Base-by-base conservation (phyloP, 2,329 filamentous ascomycete genomes). In the Colletotrichum acutatum region DNA sequence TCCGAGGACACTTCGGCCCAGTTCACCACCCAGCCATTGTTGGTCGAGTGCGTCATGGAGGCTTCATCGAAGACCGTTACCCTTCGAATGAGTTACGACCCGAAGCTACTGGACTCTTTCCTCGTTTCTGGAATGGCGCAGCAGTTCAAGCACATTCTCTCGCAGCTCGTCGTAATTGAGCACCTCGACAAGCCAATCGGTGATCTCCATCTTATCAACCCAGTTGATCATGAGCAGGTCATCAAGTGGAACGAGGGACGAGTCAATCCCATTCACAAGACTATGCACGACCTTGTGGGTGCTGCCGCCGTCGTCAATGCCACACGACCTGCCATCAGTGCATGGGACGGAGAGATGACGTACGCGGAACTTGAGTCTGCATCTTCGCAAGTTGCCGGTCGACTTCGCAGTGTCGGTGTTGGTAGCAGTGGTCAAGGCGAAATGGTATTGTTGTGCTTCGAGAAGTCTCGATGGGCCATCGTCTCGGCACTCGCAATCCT, bases 301-400 rank as follows among this genome's bases (percentile, higher is more conserved):
- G 42, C 42, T 9, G 42, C 42, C 42, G 8, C 42, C 42, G 42
- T 22, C 7, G 19, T 11, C 42, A 49, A 49, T 49, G 42, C 42
- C 1, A 49, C 42, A 49, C 42, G 42, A n/a, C 60, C 60, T 26
- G 60, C 60, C 16, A 75, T 81, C 30, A 77, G 76, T 63, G 77
- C 80, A 1, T 81, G 80, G 79, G 80, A 81, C 8, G 80, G 80
- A 14, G 72, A 79, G 12, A 71, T 81, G 3, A 80, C 78, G 1
- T 81, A 81, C 56, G 62, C 64, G 1, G 76, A 81, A 11, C 65
- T 81, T 1, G 72, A 77, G 53, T 7, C 37, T 1, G 30, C 58
- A 9, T 61, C 76, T 22, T 63, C 66, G 2, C 30, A 42, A 2
- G 37, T 76, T 9, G 70, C 70, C 24, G 22, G 22, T 16, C 37